A percentile compares a stretch with the other conserved stretches of the same genome.
Evolutionary conservation across 345 rosid species (phyloP).

Genomic region (Eucalyptus tenuipes): DNA sequence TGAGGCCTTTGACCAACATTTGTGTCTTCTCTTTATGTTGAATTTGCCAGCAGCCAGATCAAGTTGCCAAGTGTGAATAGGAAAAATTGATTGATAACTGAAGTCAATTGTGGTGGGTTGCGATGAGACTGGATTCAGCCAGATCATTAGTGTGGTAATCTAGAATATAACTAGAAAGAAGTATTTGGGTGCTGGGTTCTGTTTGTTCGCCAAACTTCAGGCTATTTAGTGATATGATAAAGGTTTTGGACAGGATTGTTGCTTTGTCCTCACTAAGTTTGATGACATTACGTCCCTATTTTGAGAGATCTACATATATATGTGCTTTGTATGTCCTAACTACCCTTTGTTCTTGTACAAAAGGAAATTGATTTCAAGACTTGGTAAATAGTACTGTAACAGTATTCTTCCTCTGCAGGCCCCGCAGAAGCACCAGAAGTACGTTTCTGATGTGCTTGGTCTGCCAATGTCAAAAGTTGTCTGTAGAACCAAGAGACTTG

Average conservation of each 20-base stretch:
- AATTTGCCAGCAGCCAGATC: background rate
- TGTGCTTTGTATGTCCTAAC: background rate
- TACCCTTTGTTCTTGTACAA: background rate
- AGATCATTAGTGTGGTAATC: background rate
- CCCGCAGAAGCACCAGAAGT: conserved; percentile 91
- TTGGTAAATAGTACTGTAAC: background rate
- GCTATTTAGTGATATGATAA: background rate
- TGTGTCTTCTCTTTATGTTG: background rate
- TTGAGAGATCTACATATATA: background rate
- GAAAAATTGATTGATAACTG: background rate
- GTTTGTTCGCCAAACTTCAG: background rate
- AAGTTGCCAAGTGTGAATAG: background rate
- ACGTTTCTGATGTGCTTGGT: conserved; percentile 79
- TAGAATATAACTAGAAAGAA: background rate
- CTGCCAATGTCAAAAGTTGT: conserved; percentile 95
- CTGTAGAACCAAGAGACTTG: conserved; percentile 83
- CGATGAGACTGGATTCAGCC: background rate
- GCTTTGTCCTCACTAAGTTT: background rate
- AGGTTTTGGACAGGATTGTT: background rate
- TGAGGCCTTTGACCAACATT: background rate
- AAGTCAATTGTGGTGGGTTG: background rate
- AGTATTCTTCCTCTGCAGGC: conserved; percentile 36
- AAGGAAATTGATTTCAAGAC: background rate
- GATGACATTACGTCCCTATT: background rate
- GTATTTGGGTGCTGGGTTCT: background rate